Evolutionary conservation across 176 grass and related monocot genomes (phyloP).

Genomic region (Oryza nivara): DNA sequence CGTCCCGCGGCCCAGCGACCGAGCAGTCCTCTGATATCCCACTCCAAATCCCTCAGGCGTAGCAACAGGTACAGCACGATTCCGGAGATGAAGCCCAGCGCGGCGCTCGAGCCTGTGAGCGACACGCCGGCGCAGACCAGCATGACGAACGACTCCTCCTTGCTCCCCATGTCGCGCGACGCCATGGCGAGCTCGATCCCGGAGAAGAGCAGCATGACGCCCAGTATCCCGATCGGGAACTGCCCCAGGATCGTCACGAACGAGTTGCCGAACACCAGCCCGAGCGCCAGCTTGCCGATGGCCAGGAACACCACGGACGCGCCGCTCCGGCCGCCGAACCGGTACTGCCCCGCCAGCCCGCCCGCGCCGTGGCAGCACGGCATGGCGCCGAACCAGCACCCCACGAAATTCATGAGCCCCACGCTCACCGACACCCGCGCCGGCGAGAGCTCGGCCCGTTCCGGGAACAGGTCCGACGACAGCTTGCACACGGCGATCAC

Average conservation of each 20-base stretch:
- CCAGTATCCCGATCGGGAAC: slow-evolving; percentile 85
- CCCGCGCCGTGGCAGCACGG: slow-evolving; percentile 88
- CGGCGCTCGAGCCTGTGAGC: slow-evolving; percentile 74
- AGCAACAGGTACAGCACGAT: slow-evolving; percentile 63
- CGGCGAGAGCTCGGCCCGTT: slow-evolving; percentile 57
- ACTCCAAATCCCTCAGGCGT: slow-evolving; percentile 62
- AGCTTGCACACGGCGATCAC: slow-evolving; percentile 97
- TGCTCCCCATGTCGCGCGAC: slow-evolving; percentile 82
- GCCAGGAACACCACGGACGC: slow-evolving; percentile 85
- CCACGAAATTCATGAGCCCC: slow-evolving; percentile 81
- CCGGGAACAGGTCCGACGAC: slow-evolving; percentile 87
- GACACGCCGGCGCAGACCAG: slow-evolving; percentile 76
- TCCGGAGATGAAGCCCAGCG: slow-evolving; percentile 73
- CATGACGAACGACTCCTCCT: slow-evolving; percentile 93
- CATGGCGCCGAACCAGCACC: slow-evolving; percentile 98
- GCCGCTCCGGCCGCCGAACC: slow-evolving; percentile 84
- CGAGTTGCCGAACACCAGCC: slow-evolving; percentile 79
- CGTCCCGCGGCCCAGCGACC: slow-evolving; percentile 14
- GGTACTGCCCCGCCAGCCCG: slow-evolving; percentile 83
- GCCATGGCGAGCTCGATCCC: slow-evolving; percentile 96
- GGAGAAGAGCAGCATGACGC: slow-evolving; percentile 84
- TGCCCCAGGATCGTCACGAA: slow-evolving; percentile 69
- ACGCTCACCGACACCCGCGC: slow-evolving; percentile 81
- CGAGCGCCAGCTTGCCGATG: slow-evolving; percentile 62
- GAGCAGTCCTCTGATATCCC: slow-evolving; percentile 16